Conservation (phyloP, 2,329 filamentous ascomycete genomes). For the Clarireedia hainanense region DNA sequence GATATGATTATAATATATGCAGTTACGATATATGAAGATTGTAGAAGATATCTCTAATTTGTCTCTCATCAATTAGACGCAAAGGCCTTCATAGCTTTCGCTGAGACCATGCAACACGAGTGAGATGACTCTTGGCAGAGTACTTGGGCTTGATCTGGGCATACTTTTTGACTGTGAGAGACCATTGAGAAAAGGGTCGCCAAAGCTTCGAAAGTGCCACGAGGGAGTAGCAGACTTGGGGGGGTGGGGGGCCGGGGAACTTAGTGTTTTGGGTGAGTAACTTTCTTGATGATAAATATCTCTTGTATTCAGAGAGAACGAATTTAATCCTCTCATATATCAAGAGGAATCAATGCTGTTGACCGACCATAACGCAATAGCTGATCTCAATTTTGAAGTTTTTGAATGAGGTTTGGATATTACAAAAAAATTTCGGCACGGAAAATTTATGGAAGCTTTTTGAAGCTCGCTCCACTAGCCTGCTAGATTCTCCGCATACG, state of each 20-base stretch:
- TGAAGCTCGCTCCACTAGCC: neutral
- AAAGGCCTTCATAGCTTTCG: slow-evolving; percentile 68
- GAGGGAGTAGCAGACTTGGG: slow-evolving; percentile 1
- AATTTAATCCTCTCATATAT: too few relatives aligned
- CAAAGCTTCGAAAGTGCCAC: slow-evolving; percentile 92
- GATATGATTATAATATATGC: neutral
- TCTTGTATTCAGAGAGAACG: neutral
- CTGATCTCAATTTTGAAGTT: neutral
- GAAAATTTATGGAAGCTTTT: neutral
- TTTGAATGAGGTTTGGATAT: too few relatives aligned
- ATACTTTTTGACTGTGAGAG: slow-evolving; percentile 77
- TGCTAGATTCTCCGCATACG: neutral
- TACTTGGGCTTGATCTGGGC: slow-evolving; percentile 70
- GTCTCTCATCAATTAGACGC: slow-evolving; percentile 86
- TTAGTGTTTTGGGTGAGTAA: neutral
- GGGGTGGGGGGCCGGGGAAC: neutral
- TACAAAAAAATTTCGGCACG: neutral
- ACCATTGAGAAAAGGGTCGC: slow-evolving; percentile 59
- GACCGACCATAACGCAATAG: too few relatives aligned
- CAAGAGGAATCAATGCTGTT: too few relatives aligned
- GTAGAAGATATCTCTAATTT: slow-evolving; percentile 24
- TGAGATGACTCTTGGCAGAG: slow-evolving; percentile 85
- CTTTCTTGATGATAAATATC: neutral
- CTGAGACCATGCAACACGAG: slow-evolving; percentile 86
- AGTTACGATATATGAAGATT: neutral